phyloP scores from a whole-genome alignment of 768 basidiomycete species.

The Hygrophorus pudorinus region DNA sequence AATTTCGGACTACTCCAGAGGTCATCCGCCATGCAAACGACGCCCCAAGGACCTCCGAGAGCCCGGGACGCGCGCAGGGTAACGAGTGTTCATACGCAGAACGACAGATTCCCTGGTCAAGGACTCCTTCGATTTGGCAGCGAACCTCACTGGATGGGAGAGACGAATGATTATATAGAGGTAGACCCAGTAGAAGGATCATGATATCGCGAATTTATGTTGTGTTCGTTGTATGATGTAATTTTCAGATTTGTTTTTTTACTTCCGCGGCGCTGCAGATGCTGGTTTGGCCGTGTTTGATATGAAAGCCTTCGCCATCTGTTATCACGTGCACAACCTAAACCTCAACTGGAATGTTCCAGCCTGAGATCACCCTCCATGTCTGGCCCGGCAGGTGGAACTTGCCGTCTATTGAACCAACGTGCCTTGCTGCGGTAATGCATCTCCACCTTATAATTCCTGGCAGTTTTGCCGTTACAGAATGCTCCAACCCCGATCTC shows the following conservation, averaged over 20 bases:
- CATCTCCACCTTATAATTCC: slow-evolving; percentile 63
- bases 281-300: not conserved
- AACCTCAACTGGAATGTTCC: not conserved
- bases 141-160: not conserved
- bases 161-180: not conserved
- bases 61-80: slow-evolving; percentile 17
- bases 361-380: slow-evolving; percentile 31
- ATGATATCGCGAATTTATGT: no score
- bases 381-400: slow-evolving; percentile 65
- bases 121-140: slow-evolving; percentile 7
- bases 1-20: not conserved
- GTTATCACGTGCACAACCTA: not conserved
- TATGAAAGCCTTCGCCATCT: not conserved
- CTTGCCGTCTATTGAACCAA: slow-evolving; percentile 56
- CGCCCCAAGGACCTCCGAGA: slow-evolving; percentile 9
- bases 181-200: no score
- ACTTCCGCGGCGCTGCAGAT: not conserved
- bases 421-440: slow-evolving; percentile 53
- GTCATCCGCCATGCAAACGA: slow-evolving; percentile 9
- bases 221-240: no score
- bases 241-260: no score
- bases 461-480: slow-evolving; percentile 51
- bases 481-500: slow-evolving; percentile 58
- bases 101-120: slow-evolving; percentile 9
- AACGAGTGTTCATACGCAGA: slow-evolving; percentile 11